These are phyloP conservation scores for Corymbia maculata DNA, from an alignment of 345 rosid genomes.

Conservation along the genomic window DNA sequence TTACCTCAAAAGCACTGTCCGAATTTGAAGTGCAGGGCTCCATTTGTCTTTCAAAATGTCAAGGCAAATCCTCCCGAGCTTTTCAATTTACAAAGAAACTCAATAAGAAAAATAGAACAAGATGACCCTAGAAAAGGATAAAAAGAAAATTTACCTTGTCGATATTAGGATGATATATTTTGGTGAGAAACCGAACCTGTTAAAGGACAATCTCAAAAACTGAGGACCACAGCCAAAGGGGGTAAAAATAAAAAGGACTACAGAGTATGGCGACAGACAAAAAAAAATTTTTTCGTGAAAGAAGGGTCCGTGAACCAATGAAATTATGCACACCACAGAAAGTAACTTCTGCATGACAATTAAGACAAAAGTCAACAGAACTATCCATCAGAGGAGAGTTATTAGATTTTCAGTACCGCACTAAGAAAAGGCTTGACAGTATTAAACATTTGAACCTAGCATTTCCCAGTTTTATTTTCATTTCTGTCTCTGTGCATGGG, in stretches of 20 bases:
- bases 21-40: constrained; percentile 99
- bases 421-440: not conserved
- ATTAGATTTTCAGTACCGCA: not conserved
- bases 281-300: not conserved
- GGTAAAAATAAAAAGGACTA: not conserved
- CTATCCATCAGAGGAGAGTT: not conserved
- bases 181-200: constrained; percentile 98
- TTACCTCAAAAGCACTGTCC: constrained; percentile 97
- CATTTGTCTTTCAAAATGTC: constrained; percentile 98
- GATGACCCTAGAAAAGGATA: not conserved
- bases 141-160: constrained; percentile 58
- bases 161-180: constrained; percentile 96
- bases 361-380: not conserved
- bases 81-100: not conserved
- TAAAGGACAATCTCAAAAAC: constrained; percentile 1
- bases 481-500: not conserved
- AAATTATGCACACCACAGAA: not conserved
- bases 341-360: not conserved
- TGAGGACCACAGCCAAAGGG: not conserved
- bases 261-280: not conserved
- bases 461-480: not conserved
- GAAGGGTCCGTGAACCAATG: not conserved
- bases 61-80: constrained; percentile 99
- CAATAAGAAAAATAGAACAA: not conserved
- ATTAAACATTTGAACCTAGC: not conserved